Percentiles rank a stretch among this genome's conserved stretches.
These are phyloP conservation scores for Fusarium phyllophilum DNA, from an alignment of 2,329 filamentous ascomycete genomes.

Conservation along the genomic window DNA sequence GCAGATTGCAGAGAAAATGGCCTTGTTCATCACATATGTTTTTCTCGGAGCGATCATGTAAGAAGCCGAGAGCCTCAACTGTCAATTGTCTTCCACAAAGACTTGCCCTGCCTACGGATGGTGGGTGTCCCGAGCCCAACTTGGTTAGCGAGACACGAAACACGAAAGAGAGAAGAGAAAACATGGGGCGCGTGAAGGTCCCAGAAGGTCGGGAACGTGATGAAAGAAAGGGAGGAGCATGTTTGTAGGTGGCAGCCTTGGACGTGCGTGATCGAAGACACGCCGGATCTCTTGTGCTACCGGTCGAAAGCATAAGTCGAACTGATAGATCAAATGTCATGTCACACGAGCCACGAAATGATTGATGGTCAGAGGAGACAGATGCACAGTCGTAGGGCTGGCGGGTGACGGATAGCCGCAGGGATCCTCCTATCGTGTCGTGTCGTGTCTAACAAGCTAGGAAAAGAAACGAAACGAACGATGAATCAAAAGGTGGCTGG, in stretches of 20 bases:
- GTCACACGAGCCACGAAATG: conserved; percentile 18
- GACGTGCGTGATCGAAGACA: conserved; percentile 40
- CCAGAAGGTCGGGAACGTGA: conserved; percentile 11
- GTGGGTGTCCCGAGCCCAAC: background rate
- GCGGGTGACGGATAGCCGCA: background rate
- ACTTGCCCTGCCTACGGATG: conserved; percentile 2
- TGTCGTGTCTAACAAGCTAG: background rate
- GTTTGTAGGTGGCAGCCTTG: conserved; percentile 13
- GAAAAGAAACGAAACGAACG: background rate
- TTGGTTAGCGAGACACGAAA: background rate
- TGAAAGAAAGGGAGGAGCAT: conserved; percentile 11
- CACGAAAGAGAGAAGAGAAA: conserved; percentile 1
- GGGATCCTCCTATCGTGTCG: background rate
- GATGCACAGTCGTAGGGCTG: conserved; percentile 17
- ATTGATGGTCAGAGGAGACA: background rate
- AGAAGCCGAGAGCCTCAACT: conserved; percentile 5
- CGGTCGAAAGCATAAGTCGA: background rate
- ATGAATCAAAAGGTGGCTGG: conserved; percentile 6
- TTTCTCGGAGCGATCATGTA: background rate
- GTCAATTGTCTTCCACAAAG: background rate
- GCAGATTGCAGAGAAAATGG: background rate
- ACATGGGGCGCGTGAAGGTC: conserved; percentile 5
- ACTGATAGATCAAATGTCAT: conserved; percentile 1
- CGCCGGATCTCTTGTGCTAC: conserved; percentile 41
- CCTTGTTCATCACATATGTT: background rate